Percentiles rank a stretch among this genome's conserved stretches.
Evolutionary conservation across 2,329 filamentous ascomycete species (phyloP).

Genomic region (Aspergillus sp.): DNA sequence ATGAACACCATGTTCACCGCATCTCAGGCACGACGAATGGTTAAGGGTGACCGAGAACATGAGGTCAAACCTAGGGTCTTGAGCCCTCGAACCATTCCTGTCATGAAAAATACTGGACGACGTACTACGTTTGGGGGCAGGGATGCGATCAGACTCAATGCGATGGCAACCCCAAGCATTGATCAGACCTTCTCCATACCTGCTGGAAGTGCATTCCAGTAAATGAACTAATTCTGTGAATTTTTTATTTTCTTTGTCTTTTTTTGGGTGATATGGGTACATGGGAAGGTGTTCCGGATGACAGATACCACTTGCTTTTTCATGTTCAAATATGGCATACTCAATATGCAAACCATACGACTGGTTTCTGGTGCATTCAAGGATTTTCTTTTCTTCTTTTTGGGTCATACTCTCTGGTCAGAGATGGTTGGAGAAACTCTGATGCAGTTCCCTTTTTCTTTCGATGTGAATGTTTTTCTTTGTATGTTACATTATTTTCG

Average conservation of each 20-base stretch:
- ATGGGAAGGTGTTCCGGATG: constrained; percentile 21
- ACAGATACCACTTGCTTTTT: constrained; percentile 25
- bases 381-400: constrained; percentile 8
- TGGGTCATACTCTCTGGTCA: too few species aligned
- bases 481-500: constrained; percentile 18
- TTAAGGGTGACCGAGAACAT: constrained; percentile 55
- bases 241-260: constrained; percentile 6
- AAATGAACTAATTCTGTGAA: constrained; percentile 15
- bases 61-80: constrained; percentile 55
- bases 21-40: constrained; percentile 62
- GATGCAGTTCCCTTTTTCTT: neutral
- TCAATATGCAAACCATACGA: neutral
- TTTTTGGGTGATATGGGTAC: constrained; percentile 12
- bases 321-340: constrained; percentile 1
- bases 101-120: constrained; percentile 50
- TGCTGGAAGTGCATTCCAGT: constrained; percentile 19
- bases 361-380: constrained; percentile 4
- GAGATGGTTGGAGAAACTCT: too few species aligned
- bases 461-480: constrained; percentile 10
- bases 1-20: constrained; percentile 61
- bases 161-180: constrained; percentile 29
- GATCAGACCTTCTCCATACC: constrained; percentile 25
- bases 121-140: constrained; percentile 38
- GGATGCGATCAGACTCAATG: constrained; percentile 35
- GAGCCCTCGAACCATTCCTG: constrained; percentile 56